These are phyloP conservation scores for Myxozyma neotropica DNA, from an alignment of 805 yeast genomes.

Conservation along the genomic window DNA sequence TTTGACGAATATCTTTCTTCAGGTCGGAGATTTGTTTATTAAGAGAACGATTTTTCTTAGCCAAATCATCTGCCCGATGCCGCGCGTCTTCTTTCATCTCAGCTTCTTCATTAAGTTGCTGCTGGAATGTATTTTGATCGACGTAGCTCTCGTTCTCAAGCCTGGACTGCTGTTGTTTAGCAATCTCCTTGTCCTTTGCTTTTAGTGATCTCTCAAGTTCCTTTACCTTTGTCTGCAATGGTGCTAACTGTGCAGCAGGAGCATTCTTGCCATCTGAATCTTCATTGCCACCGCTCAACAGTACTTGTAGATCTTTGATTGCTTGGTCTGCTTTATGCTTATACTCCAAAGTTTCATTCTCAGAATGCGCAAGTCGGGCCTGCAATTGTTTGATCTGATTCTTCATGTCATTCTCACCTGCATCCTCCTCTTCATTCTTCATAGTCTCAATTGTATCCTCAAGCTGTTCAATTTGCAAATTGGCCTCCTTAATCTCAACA, in stretches of 20 bases:
- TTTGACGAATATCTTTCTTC: constrained; percentile 6
- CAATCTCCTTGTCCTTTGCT: constrained; percentile 2
- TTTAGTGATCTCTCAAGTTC: background rate
- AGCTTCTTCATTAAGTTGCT: constrained; percentile 21
- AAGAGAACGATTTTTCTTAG: constrained; percentile 14
- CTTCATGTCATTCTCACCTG: background rate
- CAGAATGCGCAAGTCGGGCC: background rate
- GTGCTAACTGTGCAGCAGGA: too few species aligned
- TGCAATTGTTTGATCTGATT: background rate
- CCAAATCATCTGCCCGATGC: constrained; percentile 19
- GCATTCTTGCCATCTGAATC: too few species aligned
- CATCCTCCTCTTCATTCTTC: background rate
- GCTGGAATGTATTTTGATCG: constrained; percentile 3
- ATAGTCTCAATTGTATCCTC: constrained; percentile 20
- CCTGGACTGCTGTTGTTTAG: background rate
- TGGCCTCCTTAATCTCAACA: constrained; percentile 13
- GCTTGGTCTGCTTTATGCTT: constrained; percentile 14
- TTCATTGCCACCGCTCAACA: background rate
- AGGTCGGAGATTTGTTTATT: constrained; percentile 2
- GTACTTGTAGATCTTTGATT: background rate
- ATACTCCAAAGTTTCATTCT: background rate
- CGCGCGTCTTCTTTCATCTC: constrained; percentile 21
- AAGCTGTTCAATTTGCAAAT: constrained; percentile 15
- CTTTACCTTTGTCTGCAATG: background rate
- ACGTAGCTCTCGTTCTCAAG: background rate